Evolutionary conservation across 805 yeast genomes (phyloP), one percentile per base, ranked within the genome.

Genomic region (Suhomyces vadensis): DNA sequence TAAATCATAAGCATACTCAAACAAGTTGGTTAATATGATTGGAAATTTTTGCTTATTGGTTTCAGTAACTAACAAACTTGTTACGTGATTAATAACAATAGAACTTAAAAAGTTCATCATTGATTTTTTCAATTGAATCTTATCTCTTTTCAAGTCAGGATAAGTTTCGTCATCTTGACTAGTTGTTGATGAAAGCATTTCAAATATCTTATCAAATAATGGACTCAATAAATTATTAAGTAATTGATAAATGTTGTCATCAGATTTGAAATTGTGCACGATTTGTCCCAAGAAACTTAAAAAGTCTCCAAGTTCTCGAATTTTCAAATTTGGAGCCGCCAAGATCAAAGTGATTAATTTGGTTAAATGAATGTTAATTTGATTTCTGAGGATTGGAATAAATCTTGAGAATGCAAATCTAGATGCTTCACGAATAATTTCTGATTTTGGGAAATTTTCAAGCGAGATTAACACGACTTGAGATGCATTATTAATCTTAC

Each of bases 381-480:
- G 57, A 58, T 71, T 80, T 44, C 68, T 69, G 55, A 94, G 69
- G 33, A 92, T 71, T 17, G 95, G 88, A 43, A 90, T 85, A 53
- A 94, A 75, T 49, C 98, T 78, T 8, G 96, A 88, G 65, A 91
- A 83, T 23, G 96, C 81, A 61, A 87, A 89, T 55, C 97, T 78
- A 4, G 92, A 74, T 4, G 97, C 85, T 53, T 89, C 96, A 59
- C 98, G 78, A 37, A 92, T 80, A 24, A 74, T 72, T 58, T 84
- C 89, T 49, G 73, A 75, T 31, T 78, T 76, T 43, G 82, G 74
- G 50, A 90, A 80, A 46, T 77, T 82, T 49, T 92, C 96, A 50
- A 94, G 73, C 1, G 96, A 87, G 16, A 90, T 90, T 21, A 87
- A 63, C 9, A 88, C 87, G 35, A 87, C 95, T 59, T 88, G 89